Evolutionary conservation across 2,329 filamentous ascomycete species (phyloP).

Genomic region (Canariomyces notabilis): DNA sequence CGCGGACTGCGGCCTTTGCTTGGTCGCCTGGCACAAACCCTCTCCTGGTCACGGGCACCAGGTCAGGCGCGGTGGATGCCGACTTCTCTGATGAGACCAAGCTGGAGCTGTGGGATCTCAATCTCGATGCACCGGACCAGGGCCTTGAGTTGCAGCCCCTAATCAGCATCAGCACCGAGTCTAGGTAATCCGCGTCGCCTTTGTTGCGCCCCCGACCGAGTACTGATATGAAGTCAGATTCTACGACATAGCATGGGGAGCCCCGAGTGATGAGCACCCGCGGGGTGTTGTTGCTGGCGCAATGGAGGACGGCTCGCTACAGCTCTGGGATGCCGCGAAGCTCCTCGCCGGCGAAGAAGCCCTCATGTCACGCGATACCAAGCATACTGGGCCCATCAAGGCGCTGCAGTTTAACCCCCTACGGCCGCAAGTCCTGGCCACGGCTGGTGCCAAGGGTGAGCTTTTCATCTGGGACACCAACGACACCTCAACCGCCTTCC

Average conservation of each 20-base stretch:
- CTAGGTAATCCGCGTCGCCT: conserved; percentile 56
- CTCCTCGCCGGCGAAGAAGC: conserved; percentile 55
- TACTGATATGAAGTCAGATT: conserved; percentile 56
- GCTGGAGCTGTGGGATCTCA: conserved; percentile 92
- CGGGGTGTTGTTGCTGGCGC: conserved; percentile 91
- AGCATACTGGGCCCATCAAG: conserved; percentile 90
- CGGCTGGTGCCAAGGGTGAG: conserved; percentile 90
- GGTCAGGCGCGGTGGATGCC: conserved; percentile 89
- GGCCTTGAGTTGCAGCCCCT: conserved; percentile 80
- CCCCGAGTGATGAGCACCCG: conserved; percentile 70
- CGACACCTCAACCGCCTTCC: conserved; percentile 81
- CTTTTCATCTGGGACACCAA: conserved; percentile 94
- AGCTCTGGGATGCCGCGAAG: conserved; percentile 84
- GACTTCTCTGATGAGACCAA: conserved; percentile 98
- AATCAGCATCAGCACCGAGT: conserved; percentile 79
- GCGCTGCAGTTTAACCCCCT: conserved; percentile 94
- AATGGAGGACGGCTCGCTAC: conserved; percentile 87
- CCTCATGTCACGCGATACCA: conserved; percentile 78
- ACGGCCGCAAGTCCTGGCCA: conserved; percentile 85
- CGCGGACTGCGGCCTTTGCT: conserved; percentile 92
- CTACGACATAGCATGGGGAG: conserved; percentile 93
- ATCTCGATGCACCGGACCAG: conserved; percentile 69
- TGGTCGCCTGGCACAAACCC: conserved; percentile 84
- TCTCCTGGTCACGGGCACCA: conserved; percentile 86
- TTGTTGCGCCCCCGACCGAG: not conserved